Conservation (phyloP, 148 eudicot genomes). For the Hydrangea macrophylla region DNA sequence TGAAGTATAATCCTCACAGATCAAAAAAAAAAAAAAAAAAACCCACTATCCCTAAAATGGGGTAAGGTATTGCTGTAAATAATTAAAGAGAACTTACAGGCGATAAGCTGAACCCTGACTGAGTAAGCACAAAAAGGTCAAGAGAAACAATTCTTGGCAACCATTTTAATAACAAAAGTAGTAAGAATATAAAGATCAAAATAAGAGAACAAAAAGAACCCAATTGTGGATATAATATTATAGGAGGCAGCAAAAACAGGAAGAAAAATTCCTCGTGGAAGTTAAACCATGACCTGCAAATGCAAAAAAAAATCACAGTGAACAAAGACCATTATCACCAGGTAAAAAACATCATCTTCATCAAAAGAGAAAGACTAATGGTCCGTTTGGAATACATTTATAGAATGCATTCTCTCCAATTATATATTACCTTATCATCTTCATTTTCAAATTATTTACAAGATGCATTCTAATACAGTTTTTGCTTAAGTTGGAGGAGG, state of each 20-base stretch:
- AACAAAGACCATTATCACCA: no score
- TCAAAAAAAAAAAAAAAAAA: background rate
- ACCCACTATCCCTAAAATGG: background rate
- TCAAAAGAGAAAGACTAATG: background rate
- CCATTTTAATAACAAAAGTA: background rate
- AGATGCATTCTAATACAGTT: no score
- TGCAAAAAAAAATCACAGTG: slow-evolving; percentile 2
- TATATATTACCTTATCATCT: no score
- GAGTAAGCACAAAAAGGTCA: slow-evolving; percentile 67
- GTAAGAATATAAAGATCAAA: background rate
- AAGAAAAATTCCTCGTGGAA: slow-evolving; percentile 99
- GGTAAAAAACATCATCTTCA: background rate
- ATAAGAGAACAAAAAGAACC: background rate
- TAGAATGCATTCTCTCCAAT: no score
- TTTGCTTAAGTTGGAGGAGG: no score
- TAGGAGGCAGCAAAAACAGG: slow-evolving; percentile 92
- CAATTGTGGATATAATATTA: slow-evolving; percentile 83
- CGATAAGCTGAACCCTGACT: slow-evolving; percentile 92
- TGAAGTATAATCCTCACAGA: background rate
- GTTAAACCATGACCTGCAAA: slow-evolving; percentile 91
- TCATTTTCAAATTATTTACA: no score
- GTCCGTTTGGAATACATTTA: no score
- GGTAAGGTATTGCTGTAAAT: background rate
- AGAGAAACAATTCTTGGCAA: slow-evolving; percentile 33
- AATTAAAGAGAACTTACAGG: slow-evolving; percentile 60